Percentiles rank a stretch among this genome's conserved stretches.
Evolutionary conservation across 495 filamentous ascomycete genomes (phyloP).

Genomic region (Glarea lozoyensis): DNA sequence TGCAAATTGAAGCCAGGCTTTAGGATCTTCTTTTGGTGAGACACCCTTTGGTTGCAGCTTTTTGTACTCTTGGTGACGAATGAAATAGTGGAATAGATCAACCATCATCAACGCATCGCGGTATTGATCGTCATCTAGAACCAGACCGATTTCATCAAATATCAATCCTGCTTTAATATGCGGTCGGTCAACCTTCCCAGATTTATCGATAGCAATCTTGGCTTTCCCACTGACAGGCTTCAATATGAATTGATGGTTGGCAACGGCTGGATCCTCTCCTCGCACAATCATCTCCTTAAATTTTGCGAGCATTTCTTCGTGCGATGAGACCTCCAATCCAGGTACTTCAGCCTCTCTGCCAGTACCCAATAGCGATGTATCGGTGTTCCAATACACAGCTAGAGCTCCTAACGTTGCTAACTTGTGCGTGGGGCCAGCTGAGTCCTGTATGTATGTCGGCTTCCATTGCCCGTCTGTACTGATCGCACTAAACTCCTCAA

Average conservation of each 20-base stretch:
- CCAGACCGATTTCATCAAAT: slow-evolving; percentile 93
- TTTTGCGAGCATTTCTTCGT: slow-evolving; percentile 64
- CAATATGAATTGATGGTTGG: slow-evolving; percentile 82
- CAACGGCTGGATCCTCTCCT: slow-evolving; percentile 38
- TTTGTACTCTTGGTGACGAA: slow-evolving; percentile 95
- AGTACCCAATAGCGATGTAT: slow-evolving; percentile 70
- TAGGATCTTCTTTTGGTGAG: slow-evolving; percentile 79
- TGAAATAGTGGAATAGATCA: slow-evolving; percentile 96
- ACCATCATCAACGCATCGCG: slow-evolving; percentile 95
- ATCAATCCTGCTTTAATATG: slow-evolving; percentile 85
- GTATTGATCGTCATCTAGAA: slow-evolving; percentile 94
- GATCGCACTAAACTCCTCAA: slow-evolving; percentile 91
- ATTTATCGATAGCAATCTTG: slow-evolving; percentile 88
- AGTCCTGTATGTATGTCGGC: slow-evolving; percentile 87
- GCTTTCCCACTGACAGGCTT: slow-evolving; percentile 90
- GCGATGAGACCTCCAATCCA: slow-evolving; percentile 34
- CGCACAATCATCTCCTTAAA: slow-evolving; percentile 70
- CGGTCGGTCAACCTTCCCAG: slow-evolving; percentile 66
- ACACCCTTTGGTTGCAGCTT: slow-evolving; percentile 79
- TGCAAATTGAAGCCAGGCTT: slow-evolving; percentile 86
- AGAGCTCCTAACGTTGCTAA: slow-evolving; percentile 78
- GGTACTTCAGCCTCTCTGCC: slow-evolving; percentile 62
- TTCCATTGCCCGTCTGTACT: slow-evolving; percentile 92
- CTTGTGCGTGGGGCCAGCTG: slow-evolving; percentile 77
- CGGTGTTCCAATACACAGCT: slow-evolving; percentile 96